Evolutionary conservation across 345 rosid genomes (phyloP).

Genomic region (Rhodamnia argentea): DNA sequence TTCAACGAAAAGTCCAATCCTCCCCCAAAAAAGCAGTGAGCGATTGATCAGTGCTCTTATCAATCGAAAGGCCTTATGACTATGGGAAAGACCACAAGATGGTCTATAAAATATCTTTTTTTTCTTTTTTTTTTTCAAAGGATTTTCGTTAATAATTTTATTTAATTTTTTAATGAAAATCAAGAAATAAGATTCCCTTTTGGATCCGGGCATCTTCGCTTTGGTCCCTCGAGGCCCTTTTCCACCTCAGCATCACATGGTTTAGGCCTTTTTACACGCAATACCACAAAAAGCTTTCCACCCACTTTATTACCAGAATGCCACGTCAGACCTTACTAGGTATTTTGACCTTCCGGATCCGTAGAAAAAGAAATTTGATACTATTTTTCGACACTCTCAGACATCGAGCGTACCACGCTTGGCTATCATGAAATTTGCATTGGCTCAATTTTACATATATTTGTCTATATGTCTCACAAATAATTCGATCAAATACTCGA

Average conservation of each 20-base stretch:
- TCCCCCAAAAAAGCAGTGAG: neutral
- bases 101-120: neutral
- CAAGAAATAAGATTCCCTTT: neutral
- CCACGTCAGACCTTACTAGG: neutral
- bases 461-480: neutral
- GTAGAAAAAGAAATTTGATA: neutral
- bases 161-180: neutral
- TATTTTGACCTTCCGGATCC: neutral
- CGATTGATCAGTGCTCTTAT: neutral
- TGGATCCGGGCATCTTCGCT: neutral
- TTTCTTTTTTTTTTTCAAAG: neutral
- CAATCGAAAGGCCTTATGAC: neutral
- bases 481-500: neutral
- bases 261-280: neutral
- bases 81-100: neutral
- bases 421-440: neutral
- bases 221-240: neutral
- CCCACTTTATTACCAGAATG: neutral
- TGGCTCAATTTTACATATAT: neutral
- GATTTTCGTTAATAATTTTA: neutral
- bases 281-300: neutral
- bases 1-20: neutral
- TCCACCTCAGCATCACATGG: conserved; percentile 9
- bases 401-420: neutral
- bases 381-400: neutral